Base-by-base conservation (phyloP, 495 filamentous ascomycete species). In the Xylaria acuta region DNA sequence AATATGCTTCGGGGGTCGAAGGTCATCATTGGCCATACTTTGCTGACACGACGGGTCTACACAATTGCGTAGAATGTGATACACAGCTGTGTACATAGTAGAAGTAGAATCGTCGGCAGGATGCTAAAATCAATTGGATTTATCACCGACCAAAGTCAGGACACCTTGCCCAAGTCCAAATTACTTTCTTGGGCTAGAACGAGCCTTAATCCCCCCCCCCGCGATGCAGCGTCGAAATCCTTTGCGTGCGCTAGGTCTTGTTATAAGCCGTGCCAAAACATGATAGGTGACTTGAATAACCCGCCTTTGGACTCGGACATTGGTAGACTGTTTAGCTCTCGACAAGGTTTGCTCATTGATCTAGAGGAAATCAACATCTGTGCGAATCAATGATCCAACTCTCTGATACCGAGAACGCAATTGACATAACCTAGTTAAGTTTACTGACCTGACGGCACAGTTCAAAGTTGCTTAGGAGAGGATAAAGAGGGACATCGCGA, bases 21-120 rank as follows among this genome's bases (percentile, higher is more conserved):
- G n/a, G n/a, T 41, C n/a, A 40, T 40, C 36, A 62, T 62, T 62
- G 59, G 59, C 36, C n/a, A 5, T 38, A 20, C 32, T 60, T 60
- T 36, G 53, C 56, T 60, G 20, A 12, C 18, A 60, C 18, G 16
- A 30, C 27, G 56, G 56, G 56, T 59, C 18, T 62, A 62, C 59
- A 18, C 59, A 62, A 25, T 38, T 41, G 59, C 36, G 59, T 41
- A 62, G 54, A 22, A 20, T 59, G 30, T 9, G 25, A 25, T 62
- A 41, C 59, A 62, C 32, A 62, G 22, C 1, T 62, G 59, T 22
- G 59, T 34, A n/a, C n/a, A n/a, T n/a, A n/a, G n/a, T n/a, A 60
- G 56, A 38, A 25, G 11, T 2, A 40, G 25, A 62, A 25, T 62
- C 36, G 34, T 38, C 16, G 20, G 22, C 58, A 38, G 0, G 56